Base-by-base conservation (phyloP, 306 rosid species). In the Dryas alaskensis region DNA sequence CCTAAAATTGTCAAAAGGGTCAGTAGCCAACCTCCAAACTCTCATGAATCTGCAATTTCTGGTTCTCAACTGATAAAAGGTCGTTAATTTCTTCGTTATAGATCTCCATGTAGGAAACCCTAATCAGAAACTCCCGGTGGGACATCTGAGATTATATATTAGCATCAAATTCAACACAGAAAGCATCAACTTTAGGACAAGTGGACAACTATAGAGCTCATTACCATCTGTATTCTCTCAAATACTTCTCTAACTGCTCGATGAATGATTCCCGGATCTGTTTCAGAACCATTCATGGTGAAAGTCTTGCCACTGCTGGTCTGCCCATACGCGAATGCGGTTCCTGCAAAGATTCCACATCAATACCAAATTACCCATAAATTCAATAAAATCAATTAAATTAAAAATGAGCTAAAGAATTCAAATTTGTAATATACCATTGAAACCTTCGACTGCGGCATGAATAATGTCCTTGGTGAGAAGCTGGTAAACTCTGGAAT, bases 251-350 rank as follows among this genome's bases (percentile, higher is more conserved):
- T 81, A 6, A 94, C 95, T 2, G 95, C 93, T 5, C 81, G 84
- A 73, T 87, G 90, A 84, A 94, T 94, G 60, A 94, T 84, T 47
- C 99, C 99, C 0, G 92, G 92, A 67, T 94, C 96, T 10, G 63
- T 77, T 76, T 92, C 88, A 25, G 86, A 88, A 68, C 99, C 99
- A 82, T 92, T 92, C 97, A 94, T 94, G 44, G 99, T 94, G 87
- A 89, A 94, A 11, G 99, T 94, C 86, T 94, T 94, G 43, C 99
- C 99, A 88, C 99, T 94, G 78, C 99, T 94, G 46, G 99, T 94
- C 85, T 89, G 99, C 55, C 99, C 97, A 81, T 94, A 94, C 42
- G 99, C 99, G 80, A 94, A 94, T 51, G 96, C 96, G 65, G 99
- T 94, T 82, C 99, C 99, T 94, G 72, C 14, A 52, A 72, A 81